Percentiles rank a stretch among this genome's conserved stretches.
phyloP scores from a whole-genome alignment of 2,329 filamentous ascomycete species.

The Juglanconis sp. region DNA sequence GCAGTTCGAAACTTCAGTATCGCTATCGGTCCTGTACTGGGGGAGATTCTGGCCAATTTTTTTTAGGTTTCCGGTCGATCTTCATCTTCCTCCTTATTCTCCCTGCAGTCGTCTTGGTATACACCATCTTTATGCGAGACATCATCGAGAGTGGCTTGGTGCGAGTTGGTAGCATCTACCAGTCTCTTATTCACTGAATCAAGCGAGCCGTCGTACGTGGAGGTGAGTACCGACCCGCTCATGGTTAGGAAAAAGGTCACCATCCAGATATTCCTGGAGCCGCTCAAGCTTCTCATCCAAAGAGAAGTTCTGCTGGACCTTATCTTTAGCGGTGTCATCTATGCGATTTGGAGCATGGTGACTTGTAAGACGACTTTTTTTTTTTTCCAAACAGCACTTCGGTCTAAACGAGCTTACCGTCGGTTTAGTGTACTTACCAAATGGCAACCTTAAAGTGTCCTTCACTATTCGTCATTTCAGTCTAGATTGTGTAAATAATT shows the following conservation, averaged over 20 bases:
- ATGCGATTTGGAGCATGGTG: conserved; percentile 48
- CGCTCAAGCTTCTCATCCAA: conserved; percentile 39
- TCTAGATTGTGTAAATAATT: too few species aligned
- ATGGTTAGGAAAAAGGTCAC: conserved; percentile 25
- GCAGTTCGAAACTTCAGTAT: conserved; percentile 28
- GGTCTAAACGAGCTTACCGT: conserved; percentile 23
- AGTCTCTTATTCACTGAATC: conserved; percentile 34
- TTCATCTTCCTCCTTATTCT: conserved; percentile 30
- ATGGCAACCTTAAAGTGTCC: conserved; percentile 13
- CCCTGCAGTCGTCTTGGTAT: conserved; percentile 31
- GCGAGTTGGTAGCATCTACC: conserved; percentile 35
- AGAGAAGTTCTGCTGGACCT: conserved; percentile 44
- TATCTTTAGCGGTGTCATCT: conserved; percentile 41
- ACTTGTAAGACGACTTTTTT: conserved; percentile 36
- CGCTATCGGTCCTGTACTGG: conserved; percentile 30
- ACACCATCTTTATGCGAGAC: conserved; percentile 31
- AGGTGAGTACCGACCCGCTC: neutral
- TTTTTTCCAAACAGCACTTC: conserved; percentile 29
- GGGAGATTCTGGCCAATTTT: conserved; percentile 28
- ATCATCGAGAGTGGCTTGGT: conserved; percentile 38
- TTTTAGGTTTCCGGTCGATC: conserved; percentile 29
- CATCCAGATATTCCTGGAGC: conserved; percentile 31
- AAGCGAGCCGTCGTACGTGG: conserved; percentile 13
- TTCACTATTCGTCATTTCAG: neutral
- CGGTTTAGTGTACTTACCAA: conserved; percentile 26